phyloP scores from a whole-genome alignment of 2,329 filamentous ascomycete genomes.

The Elsinoe fawcettii region DNA sequence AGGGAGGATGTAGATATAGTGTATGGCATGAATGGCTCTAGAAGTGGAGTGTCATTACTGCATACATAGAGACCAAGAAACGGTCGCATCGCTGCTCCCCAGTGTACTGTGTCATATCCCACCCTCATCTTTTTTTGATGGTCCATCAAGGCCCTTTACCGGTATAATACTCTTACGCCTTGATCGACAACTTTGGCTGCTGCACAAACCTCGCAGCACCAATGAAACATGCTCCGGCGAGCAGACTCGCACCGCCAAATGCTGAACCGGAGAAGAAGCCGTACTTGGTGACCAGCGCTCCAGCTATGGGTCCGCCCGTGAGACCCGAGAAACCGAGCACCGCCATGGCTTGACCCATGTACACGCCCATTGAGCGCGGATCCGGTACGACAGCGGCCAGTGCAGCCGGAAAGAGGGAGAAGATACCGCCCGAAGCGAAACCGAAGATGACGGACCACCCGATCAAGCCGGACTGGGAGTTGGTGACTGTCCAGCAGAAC shows the following conservation, averaged over 20 bases:
- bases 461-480: constrained; percentile 8
- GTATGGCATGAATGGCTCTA: background rate
- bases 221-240: background rate
- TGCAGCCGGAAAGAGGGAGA: constrained; percentile 9
- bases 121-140: background rate
- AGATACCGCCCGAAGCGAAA: constrained; percentile 9
- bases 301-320: constrained; percentile 12
- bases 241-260: background rate
- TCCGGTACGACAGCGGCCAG: background rate
- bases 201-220: constrained; percentile 5
- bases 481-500: constrained; percentile 16
- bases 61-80: background rate
- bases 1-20: too few relatives aligned
- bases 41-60: background rate
- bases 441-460: constrained; percentile 13
- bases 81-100: background rate
- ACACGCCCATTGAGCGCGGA: constrained; percentile 10
- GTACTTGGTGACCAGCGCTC: constrained; percentile 13
- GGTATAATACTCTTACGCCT: background rate
- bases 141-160: background rate
- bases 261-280: background rate
- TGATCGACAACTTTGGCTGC: constrained; percentile 5
- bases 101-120: background rate
- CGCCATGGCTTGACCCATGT: constrained; percentile 13
- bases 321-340: constrained; percentile 15